Conservation (phyloP, 257 asterid genomes). For the Osmanthus fragrans region DNA sequence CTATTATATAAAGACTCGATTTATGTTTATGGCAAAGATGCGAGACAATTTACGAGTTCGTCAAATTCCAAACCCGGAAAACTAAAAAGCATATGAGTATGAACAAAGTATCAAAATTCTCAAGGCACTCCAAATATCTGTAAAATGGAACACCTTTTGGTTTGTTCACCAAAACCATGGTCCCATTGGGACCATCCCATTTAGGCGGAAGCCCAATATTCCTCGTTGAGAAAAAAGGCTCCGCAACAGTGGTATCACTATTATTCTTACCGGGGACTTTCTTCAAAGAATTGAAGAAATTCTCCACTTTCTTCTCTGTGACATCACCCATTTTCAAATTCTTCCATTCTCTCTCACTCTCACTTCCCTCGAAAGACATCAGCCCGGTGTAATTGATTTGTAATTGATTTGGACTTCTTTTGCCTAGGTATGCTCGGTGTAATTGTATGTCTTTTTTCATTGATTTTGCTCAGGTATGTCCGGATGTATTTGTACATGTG, state of each 20-base stretch:
- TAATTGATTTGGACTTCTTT: too few relatives aligned
- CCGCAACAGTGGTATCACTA: constrained; percentile 31
- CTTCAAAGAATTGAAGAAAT: constrained; percentile 93
- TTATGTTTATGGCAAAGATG: neutral
- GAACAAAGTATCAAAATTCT: neutral
- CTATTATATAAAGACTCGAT: neutral
- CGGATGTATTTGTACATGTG: too few relatives aligned
- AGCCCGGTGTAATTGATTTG: too few relatives aligned
- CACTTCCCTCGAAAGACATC: constrained; percentile 54
- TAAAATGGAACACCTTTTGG: constrained; percentile 68
- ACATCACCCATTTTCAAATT: constrained; percentile 50
- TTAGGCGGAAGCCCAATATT: constrained; percentile 83
- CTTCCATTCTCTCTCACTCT: constrained; percentile 25
- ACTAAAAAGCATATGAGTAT: neutral
- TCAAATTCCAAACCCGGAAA: neutral
- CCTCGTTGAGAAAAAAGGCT: constrained; percentile 77
- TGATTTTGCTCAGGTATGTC: too few relatives aligned
- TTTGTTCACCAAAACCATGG: constrained; percentile 82
- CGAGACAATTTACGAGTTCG: neutral
- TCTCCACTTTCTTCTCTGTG: constrained; percentile 89
- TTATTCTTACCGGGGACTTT: constrained; percentile 65
- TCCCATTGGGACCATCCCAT: constrained; percentile 91
- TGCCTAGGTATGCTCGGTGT: too few relatives aligned
- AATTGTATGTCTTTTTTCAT: too few relatives aligned
- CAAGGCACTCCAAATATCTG: neutral